These are phyloP conservation scores for Ilyonectria sp. DNA, from an alignment of 2,329 filamentous ascomycete species.

Conservation along the genomic window DNA sequence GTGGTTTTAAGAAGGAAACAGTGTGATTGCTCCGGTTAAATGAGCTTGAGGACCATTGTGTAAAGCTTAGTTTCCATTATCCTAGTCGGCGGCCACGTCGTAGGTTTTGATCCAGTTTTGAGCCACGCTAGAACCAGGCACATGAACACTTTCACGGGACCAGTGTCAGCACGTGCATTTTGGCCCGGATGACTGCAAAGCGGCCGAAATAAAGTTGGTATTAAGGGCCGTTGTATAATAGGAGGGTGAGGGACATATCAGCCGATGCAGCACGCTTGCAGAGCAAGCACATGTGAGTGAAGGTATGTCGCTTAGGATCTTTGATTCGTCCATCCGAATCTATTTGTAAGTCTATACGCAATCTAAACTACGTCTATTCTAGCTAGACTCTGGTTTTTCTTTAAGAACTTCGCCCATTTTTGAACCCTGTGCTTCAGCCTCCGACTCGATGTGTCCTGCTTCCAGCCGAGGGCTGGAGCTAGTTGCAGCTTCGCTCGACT, in stretches of 20 bases:
- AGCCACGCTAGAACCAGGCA: slow-evolving; percentile 2
- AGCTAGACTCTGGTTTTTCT: slow-evolving; percentile 1
- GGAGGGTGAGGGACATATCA: background rate
- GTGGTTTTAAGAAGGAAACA: background rate
- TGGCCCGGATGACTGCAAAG: slow-evolving; percentile 1
- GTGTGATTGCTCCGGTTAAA: slow-evolving; percentile 12
- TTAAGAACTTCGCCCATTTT: background rate
- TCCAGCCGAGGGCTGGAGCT: slow-evolving; percentile 1
- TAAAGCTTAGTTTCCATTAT: background rate
- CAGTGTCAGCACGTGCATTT: slow-evolving; percentile 13
- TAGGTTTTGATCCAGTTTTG: background rate
- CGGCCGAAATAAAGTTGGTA: slow-evolving; percentile 1
- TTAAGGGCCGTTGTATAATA: background rate
- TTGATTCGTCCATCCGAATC: background rate
- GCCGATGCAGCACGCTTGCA: background rate
- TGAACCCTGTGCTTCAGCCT: background rate
- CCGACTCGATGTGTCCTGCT: background rate
- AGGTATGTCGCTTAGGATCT: background rate
- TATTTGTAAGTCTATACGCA: background rate
- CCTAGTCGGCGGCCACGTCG: background rate
- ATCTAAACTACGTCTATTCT: background rate
- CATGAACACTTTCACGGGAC: slow-evolving; percentile 15
- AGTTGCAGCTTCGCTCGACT: background rate
- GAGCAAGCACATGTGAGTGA: background rate
- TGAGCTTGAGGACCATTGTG: background rate